Conservation (phyloP, 176 grass and related monocot genomes). For the Musa acuminata region DNA sequence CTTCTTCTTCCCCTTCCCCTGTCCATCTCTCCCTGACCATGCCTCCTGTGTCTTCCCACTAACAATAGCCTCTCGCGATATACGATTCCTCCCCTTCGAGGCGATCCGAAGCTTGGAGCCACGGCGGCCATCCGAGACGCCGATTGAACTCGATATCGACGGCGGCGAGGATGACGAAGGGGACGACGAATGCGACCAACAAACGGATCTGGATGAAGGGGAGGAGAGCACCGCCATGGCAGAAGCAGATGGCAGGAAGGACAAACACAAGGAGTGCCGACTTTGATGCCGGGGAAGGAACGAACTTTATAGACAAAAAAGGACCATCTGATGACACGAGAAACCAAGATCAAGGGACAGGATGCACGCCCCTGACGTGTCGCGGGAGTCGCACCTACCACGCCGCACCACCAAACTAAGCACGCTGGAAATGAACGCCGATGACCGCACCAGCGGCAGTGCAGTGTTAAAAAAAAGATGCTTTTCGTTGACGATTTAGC, state of each 20-base stretch:
- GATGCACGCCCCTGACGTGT: too few relatives aligned
- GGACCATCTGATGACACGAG: too few relatives aligned
- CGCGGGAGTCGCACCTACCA: too few relatives aligned
- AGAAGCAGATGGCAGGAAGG: neutral
- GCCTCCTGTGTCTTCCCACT: conserved; percentile 1
- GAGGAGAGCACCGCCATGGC: neutral
- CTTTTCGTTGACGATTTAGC: too few relatives aligned
- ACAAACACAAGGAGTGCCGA: too few relatives aligned
- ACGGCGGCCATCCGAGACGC: neutral
- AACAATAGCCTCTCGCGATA: neutral
- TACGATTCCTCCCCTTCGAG: neutral
- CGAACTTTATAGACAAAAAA: too few relatives aligned
- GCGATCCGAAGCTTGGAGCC: conserved; percentile 1
- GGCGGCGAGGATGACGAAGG: neutral
- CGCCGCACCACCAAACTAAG: too few relatives aligned
- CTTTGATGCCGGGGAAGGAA: too few relatives aligned
- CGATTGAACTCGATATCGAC: neutral
- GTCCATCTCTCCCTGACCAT: conserved; percentile 7
- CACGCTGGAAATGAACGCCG: too few relatives aligned
- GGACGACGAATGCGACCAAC: neutral
- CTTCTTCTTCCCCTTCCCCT: conserved; percentile 12
- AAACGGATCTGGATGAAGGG: neutral
- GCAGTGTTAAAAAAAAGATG: too few relatives aligned
- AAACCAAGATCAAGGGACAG: too few relatives aligned
- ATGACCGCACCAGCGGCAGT: too few relatives aligned